Evolutionary conservation across 805 yeast genomes (phyloP).

Genomic region (Saccharomycopsis oosterbeekiorum): DNA sequence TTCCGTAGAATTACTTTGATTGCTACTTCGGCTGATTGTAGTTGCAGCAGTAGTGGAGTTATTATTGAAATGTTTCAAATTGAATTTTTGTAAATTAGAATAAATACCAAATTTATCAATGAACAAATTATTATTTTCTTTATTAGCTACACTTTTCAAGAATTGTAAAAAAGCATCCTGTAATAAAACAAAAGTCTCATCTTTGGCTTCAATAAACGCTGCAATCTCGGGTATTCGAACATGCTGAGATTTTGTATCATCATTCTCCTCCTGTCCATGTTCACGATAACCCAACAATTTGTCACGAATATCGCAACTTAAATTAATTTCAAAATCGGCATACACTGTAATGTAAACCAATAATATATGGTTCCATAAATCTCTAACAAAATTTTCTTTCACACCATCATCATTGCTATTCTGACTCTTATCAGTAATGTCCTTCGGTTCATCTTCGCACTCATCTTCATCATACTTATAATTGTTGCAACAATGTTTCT

Average conservation of each 20-base stretch:
- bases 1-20: not conserved
- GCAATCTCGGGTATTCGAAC: conserved; percentile 3
- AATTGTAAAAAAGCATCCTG: conserved; percentile 18
- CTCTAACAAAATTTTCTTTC: not conserved
- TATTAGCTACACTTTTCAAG: conserved; percentile 9
- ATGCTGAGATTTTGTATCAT: not conserved
- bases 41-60: not conserved
- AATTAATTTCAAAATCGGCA: conserved; percentile 16
- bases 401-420: not conserved
- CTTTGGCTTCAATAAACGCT: conserved; percentile 10
- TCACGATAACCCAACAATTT: conserved; percentile 11
- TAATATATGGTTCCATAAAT: conserved; percentile 8
- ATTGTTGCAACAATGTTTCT: not conserved
- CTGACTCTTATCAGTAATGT: not conserved
- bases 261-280: not conserved
- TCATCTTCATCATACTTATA: not conserved
- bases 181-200: conserved; percentile 10
- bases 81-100: not conserved
- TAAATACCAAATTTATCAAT: conserved; percentile 7
- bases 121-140: conserved; percentile 11
- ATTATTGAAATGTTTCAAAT: not conserved
- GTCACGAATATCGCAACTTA: conserved; percentile 12
- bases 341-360: conserved; percentile 3
- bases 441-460: not conserved
- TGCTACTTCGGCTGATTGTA: not conserved